These are phyloP conservation scores for Sphagnum tenellum DNA, from an alignment of 225 moss, liverwort and hornwort species.

Conservation along the genomic window DNA sequence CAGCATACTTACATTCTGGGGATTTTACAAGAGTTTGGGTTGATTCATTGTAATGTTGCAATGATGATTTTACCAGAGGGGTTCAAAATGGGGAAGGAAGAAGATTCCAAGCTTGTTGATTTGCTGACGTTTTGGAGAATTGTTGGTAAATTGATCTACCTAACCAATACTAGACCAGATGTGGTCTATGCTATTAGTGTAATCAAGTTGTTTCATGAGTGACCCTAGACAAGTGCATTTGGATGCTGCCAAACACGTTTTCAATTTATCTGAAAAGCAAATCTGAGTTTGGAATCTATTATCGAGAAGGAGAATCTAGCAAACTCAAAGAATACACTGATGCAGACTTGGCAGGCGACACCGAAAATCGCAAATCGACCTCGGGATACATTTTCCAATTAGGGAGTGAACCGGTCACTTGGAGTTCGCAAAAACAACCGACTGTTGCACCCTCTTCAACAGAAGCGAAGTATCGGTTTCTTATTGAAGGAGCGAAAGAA, in stretches of 20 bases:
- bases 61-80: no score
- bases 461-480: background rate
- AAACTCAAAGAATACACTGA: background rate
- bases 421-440: conserved; percentile 1
- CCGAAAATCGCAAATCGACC: background rate
- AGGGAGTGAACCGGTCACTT: background rate
- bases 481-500: conserved; percentile 3
- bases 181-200: background rate
- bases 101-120: no score
- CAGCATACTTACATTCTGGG: no score
- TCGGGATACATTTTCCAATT: background rate
- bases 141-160: background rate
- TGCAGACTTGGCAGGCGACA: conserved; percentile 7
- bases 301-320: background rate
- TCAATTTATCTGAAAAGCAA: background rate
- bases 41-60: no score
- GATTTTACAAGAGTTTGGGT: no score
- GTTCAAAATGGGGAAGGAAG: no score
- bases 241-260: no score
- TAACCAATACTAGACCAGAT: conserved; percentile 1
- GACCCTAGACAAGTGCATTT: background rate
- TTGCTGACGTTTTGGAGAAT: background rate
- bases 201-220: background rate
- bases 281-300: background rate
- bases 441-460: conserved; percentile 2